Evolutionary conservation across 129 eudicot genomes (phyloP).

Genomic region (Flaveria brownii): DNA sequence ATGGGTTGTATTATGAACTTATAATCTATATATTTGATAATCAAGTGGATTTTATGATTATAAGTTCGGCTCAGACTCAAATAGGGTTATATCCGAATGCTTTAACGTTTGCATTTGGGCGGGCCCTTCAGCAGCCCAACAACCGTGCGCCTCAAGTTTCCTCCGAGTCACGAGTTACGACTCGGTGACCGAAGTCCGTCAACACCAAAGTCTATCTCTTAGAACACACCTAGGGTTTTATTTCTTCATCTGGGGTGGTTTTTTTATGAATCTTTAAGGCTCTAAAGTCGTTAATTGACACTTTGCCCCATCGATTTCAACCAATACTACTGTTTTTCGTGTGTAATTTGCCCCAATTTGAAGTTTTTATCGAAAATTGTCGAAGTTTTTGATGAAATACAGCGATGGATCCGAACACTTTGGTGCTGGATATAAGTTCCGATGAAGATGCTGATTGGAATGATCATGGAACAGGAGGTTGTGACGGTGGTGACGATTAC

Average conservation of each 20-base stretch:
- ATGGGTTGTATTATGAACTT: no score
- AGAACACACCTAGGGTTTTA: conserved; percentile 21
- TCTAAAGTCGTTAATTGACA: not conserved
- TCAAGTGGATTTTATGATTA: no score
- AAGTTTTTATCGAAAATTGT: not conserved
- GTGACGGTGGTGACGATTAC: conserved; percentile 38
- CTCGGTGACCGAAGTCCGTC: conserved; percentile 18
- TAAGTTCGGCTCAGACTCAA: no score
- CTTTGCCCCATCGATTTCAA: not conserved
- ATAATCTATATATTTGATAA: no score
- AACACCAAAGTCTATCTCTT: conserved; percentile 10
- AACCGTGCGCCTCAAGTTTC: not conserved
- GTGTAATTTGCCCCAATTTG: not conserved
- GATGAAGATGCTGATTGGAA: conserved; percentile 60
- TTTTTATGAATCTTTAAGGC: not conserved
- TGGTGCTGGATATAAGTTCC: conserved; percentile 59
- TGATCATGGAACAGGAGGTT: conserved; percentile 33
- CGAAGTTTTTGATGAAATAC: conserved; percentile 22
- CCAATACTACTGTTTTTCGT: not conserved
- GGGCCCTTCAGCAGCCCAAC: not conserved
- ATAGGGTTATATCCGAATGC: no score
- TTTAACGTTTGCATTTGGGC: no score
- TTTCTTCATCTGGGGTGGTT: not conserved
- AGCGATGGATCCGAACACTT: conserved; percentile 46
- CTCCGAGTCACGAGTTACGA: conserved; percentile 32